These are phyloP conservation scores for Ammopiptanthus mongolicus DNA, from an alignment of 306 rosid genomes.

Conservation along the genomic window DNA sequence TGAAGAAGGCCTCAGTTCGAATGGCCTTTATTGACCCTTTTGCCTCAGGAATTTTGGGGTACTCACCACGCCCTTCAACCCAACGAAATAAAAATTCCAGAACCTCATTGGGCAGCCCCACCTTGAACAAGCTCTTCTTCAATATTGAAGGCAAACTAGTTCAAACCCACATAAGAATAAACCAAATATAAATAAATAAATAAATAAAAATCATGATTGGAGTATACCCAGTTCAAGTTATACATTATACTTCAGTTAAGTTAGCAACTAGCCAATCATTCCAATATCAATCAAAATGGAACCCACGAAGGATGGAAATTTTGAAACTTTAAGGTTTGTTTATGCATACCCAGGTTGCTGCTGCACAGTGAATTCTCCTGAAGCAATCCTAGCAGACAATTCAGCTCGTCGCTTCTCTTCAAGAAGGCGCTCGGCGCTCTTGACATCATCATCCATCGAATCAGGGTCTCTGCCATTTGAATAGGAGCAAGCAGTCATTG, in stretches of 20 bases:
- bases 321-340: conserved; percentile 13
- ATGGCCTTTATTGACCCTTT: conserved; percentile 65
- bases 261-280: neutral
- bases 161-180: conserved; percentile 23
- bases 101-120: conserved; percentile 65
- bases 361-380: conserved; percentile 77
- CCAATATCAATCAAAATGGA: neutral
- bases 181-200: neutral
- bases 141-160: conserved; percentile 52
- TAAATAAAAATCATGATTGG: neutral
- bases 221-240: conserved; percentile 15
- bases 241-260: neutral
- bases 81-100: conserved; percentile 52
- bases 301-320: neutral
- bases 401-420: conserved; percentile 59
- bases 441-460: conserved; percentile 32
- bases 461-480: conserved; percentile 68
- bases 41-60: conserved; percentile 78
- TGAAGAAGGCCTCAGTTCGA: conserved; percentile 80
- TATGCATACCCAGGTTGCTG: conserved; percentile 50
- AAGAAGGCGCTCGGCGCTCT: conserved; percentile 34
- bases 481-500: conserved; percentile 44
- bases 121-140: conserved; percentile 55
- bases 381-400: conserved; percentile 68
- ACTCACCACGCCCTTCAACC: conserved; percentile 28